phyloP scores from a whole-genome alignment of 2,329 filamentous ascomycete genomes.

The Ophiocordyceps polyrhachis-furcata region DNA sequence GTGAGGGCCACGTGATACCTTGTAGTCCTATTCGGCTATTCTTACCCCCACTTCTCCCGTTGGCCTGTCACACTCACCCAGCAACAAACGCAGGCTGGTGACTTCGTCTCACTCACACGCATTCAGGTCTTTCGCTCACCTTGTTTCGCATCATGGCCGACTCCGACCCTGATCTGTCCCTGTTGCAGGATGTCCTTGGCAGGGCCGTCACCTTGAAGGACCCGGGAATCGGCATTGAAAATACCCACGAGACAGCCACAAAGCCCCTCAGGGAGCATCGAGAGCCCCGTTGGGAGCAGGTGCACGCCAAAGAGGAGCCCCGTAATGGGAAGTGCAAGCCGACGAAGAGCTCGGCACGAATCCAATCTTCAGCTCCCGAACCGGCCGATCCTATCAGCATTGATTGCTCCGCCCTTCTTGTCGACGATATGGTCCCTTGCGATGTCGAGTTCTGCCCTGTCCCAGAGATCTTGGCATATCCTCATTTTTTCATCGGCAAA shows the following conservation, averaged over 20 bases:
- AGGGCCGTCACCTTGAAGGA: constrained; percentile 2
- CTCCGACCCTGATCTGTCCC: constrained; percentile 1
- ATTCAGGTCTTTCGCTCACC: background rate
- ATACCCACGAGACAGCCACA: background rate
- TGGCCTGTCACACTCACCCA: no score
- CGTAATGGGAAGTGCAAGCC: background rate
- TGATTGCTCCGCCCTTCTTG: constrained; percentile 8
- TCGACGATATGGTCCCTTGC: constrained; percentile 7
- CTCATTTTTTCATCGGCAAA: constrained; percentile 37
- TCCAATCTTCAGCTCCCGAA: background rate
- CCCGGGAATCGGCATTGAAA: background rate
- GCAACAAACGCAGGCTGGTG: no score
- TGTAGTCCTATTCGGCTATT: no score
- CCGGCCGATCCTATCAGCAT: constrained; percentile 1
- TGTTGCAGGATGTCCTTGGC: constrained; percentile 5
- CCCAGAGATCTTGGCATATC: constrained; percentile 36
- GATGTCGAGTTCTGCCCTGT: constrained; percentile 27
- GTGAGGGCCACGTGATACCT: no score
- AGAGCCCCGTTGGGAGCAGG: background rate
- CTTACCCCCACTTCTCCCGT: no score
- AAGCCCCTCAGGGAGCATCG: background rate
- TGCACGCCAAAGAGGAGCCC: background rate
- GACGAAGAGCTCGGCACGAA: background rate
- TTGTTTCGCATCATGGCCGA: constrained; percentile 1
- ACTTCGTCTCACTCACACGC: background rate